Base-by-base conservation (phyloP, 495 filamentous ascomycete genomes). In the Clavariopsis aquatica region DNA sequence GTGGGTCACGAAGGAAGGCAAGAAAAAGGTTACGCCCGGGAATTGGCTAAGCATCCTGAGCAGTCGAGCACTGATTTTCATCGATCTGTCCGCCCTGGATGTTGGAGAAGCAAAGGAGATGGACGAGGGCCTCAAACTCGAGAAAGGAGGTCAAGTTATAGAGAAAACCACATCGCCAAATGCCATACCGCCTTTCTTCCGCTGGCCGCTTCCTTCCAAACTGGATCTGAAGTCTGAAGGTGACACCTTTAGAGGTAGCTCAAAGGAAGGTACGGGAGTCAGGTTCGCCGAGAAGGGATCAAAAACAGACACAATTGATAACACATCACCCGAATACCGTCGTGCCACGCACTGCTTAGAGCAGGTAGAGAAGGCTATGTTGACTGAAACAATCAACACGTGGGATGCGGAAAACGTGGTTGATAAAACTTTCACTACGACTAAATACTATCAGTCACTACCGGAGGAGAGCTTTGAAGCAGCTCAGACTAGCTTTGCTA, bases 21-120 rank as follows among this genome's bases (percentile, higher is more conserved):
- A 49, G 15, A 34, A 41, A 22, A 45, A 6, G 31, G 51, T 65
- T 13, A 65, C 47, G 1, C 55, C 66, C 20, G 61, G 34, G 12
- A 60, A 69, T 34, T 69, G 66, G 66, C 51, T 60, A 29, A 24
- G 53, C 15, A 47, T 65, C 10, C 31, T 62, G 38, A 49, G 57
- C 10, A 20, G 17, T 12, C n/a, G 27, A 36, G 56, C 55, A 23
- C 13, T 26, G 9, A 43, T 65, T 0, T 65, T 65, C 56, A 58
- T 69, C 29, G 47, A 69, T 19, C 38, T 69, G 9, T 23, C 26
- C 6, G 38, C 52, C 29, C 4, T 58, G 5, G 36, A 61, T 17
- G 26, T 45, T 1, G 23, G 55, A 19, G 24, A 45, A 17, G 43
- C 22, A 13, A 29, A 47, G 27, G 49, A 64, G 27, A 5, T 49